Percentiles rank a stretch among this genome's conserved stretches.
These are phyloP conservation scores for Withania somnifera DNA, from an alignment of 305 asterid species.

Conservation along the genomic window DNA sequence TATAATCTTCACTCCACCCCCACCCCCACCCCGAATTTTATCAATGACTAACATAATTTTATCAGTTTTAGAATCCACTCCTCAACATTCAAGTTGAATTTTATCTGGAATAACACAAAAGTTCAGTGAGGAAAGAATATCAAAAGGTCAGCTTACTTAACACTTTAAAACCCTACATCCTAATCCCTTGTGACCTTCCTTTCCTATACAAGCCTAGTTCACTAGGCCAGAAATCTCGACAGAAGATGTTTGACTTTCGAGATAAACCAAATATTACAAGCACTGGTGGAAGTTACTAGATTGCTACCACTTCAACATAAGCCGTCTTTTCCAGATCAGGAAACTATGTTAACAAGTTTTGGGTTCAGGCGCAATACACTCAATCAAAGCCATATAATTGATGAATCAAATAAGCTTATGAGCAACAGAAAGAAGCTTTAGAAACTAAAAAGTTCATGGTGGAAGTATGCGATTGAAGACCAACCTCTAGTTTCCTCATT, in stretches of 20 bases:
- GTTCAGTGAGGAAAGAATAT: neutral
- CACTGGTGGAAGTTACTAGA: neutral
- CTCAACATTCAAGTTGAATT: neutral
- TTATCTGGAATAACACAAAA: neutral
- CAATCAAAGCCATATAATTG: neutral
- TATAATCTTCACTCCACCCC: neutral
- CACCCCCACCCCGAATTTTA: neutral
- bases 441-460: neutral
- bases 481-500: slow-evolving; percentile 80
- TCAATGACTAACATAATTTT: neutral
- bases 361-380: neutral
- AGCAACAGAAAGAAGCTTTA: neutral
- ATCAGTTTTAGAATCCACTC: neutral
- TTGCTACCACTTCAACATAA: neutral
- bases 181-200: neutral
- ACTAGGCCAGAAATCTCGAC: neutral
- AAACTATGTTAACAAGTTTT: neutral
- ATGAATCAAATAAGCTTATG: neutral
- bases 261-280: neutral
- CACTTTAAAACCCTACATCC: neutral
- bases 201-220: neutral
- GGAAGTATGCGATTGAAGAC: neutral
- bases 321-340: neutral
- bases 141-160: neutral
- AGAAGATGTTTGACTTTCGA: neutral